Conservation (phyloP, 2,329 filamentous ascomycete genomes). For the Dothiorella sarmentorum region DNA sequence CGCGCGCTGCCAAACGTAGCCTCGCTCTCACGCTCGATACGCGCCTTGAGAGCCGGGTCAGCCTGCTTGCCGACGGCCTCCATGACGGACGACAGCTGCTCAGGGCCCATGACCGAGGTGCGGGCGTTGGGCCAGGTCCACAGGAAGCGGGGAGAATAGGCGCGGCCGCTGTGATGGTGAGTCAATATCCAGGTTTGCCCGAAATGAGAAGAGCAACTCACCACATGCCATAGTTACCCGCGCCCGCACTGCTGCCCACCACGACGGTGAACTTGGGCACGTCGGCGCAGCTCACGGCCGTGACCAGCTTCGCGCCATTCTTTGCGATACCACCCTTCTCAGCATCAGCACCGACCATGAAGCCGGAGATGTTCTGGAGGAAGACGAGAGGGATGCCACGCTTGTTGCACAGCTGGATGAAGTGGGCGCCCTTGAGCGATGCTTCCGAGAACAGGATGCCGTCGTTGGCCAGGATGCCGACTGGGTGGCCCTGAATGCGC, state of each 20-base stretch:
- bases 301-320: slow-evolving; percentile 95
- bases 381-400: slow-evolving; percentile 87
- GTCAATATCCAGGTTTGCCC: slow-evolving; percentile 12
- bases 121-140: slow-evolving; percentile 99
- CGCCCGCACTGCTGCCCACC: slow-evolving; percentile 87
- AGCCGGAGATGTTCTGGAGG: slow-evolving; percentile 93
- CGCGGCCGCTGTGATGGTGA: slow-evolving; percentile 61
- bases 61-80: slow-evolving; percentile 82
- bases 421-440: slow-evolving; percentile 90
- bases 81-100: slow-evolving; percentile 92
- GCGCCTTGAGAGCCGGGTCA: slow-evolving; percentile 73
- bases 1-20: slow-evolving; percentile 83
- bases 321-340: slow-evolving; percentile 96
- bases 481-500: slow-evolving; percentile 80
- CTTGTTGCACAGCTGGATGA: slow-evolving; percentile 91
- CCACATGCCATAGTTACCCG: slow-evolving; percentile 98
- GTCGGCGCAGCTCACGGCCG: slow-evolving; percentile 87
- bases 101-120: slow-evolving; percentile 92
- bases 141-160: slow-evolving; percentile 85
- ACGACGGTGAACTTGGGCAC: slow-evolving; percentile 98
- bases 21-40: slow-evolving; percentile 88
- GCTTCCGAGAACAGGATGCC: slow-evolving; percentile 90
- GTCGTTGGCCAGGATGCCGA: slow-evolving; percentile 94
- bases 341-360: slow-evolving; percentile 94
- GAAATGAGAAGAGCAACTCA: slow-evolving; percentile 35